Conservation (phyloP, 768 basidiomycete genomes). For the Termitomyces sp. region DNA sequence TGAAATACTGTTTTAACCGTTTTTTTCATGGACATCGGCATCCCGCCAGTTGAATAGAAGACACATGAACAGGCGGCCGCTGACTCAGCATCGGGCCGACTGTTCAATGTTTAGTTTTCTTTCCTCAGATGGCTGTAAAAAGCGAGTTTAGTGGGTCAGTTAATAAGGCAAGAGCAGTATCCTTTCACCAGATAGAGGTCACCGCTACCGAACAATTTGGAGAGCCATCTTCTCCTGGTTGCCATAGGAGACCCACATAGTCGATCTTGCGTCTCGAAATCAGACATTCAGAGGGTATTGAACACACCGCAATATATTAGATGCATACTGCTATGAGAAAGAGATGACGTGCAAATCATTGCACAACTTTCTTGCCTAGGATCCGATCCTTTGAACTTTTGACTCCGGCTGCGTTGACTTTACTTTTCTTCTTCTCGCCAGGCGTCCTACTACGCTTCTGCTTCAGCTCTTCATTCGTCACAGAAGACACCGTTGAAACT, state of each 20-base stretch:
- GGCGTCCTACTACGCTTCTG: conserved; percentile 38
- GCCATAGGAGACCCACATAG: not conserved
- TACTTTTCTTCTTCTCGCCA: conserved; percentile 56
- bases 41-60: too few relatives aligned
- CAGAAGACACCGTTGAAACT: conserved; percentile 2
- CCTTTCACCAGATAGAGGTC: too few relatives aligned
- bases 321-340: not conserved
- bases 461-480: conserved; percentile 44
- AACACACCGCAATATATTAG: too few relatives aligned
- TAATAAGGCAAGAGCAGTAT: too few relatives aligned
- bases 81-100: not conserved
- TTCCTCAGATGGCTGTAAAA: too few relatives aligned
- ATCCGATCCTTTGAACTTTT: conserved; percentile 52
- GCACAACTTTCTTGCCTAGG: conserved; percentile 46
- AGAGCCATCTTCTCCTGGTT: not conserved
- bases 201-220: not conserved
- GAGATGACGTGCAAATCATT: conserved; percentile 15
- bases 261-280: not conserved
- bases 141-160: too few relatives aligned
- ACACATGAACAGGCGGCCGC: not conserved
- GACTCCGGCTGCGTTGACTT: conserved; percentile 28
- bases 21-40: not conserved
- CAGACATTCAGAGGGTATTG: not conserved
- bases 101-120: too few relatives aligned
- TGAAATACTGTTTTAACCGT: not conserved